A percentile compares a stretch with the other conserved stretches of the same genome.
Evolutionary conservation across 257 asterid species (phyloP).

Genomic region (Paulownia fortunei): DNA sequence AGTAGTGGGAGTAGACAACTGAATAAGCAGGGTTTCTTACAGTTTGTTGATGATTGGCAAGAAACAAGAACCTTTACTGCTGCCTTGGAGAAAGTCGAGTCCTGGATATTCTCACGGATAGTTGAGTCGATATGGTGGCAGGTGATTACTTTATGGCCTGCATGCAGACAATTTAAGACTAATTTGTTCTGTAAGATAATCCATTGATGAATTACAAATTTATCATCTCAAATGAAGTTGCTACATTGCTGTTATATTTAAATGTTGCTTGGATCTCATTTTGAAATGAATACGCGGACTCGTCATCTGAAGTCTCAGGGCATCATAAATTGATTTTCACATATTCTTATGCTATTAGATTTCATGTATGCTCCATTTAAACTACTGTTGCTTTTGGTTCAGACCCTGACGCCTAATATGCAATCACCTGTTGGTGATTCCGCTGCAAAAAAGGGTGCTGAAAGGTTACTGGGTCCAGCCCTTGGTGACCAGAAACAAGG

Average conservation of each 20-base stretch:
- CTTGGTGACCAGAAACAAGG: slow-evolving; percentile 85
- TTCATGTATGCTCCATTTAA: slow-evolving; percentile 20
- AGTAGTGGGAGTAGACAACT: slow-evolving; percentile 49
- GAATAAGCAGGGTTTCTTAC: slow-evolving; percentile 56
- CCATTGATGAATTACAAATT: neutral
- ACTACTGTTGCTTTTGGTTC: slow-evolving; percentile 35
- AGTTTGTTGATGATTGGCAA: slow-evolving; percentile 88
- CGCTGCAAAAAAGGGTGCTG: slow-evolving; percentile 45
- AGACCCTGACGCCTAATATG: slow-evolving; percentile 93
- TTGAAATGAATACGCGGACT: slow-evolving; percentile 9
- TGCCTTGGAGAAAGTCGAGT: slow-evolving; percentile 87
- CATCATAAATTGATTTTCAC: neutral
- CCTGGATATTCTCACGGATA: slow-evolving; percentile 92
- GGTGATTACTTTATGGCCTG: slow-evolving; percentile 50
- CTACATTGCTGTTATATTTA: neutral
- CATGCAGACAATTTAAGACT: neutral
- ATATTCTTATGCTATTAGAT: slow-evolving; percentile 13
- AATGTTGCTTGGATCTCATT: neutral
- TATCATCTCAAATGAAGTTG: slow-evolving; percentile 9
- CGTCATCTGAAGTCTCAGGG: neutral
- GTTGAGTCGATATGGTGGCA: slow-evolving; percentile 99
- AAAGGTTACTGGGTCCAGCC: slow-evolving; percentile 66
- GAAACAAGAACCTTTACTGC: slow-evolving; percentile 81
- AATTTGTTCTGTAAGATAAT: slow-evolving; percentile 14
- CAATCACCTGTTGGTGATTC: slow-evolving; percentile 66